A percentile compares a stretch with the other conserved stretches of the same genome.
Conservation (phyloP, 129 eudicot species). For the Arctium minus region DNA sequence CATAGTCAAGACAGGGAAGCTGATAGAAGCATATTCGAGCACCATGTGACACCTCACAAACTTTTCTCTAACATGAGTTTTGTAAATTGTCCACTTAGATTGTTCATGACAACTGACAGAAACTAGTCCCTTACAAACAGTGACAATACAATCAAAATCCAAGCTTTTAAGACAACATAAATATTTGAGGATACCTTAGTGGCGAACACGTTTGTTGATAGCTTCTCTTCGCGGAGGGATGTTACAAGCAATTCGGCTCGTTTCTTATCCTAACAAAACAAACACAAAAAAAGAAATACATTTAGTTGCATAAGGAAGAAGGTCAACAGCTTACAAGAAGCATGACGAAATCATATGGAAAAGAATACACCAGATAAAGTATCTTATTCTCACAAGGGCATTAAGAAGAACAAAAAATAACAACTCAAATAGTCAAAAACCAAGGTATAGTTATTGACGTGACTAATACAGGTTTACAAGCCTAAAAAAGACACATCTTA, state of each 20-base stretch:
- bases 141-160: no score
- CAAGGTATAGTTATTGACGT: no score
- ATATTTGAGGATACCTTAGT: conserved; percentile 50
- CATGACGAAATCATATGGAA: background rate
- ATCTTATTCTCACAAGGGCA: background rate
- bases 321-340: background rate
- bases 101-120: no score
- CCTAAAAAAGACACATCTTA: no score
- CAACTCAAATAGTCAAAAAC: background rate
- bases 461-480: no score
- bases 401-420: background rate
- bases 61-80: no score
- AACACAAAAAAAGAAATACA: background rate
- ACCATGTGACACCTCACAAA: no score
- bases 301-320: background rate
- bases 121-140: no score
- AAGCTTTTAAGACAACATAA: background rate
- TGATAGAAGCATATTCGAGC: no score
- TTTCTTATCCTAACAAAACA: conserved; percentile 37
- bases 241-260: conserved; percentile 31
- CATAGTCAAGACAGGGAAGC: no score
- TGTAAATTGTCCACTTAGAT: no score
- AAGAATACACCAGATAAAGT: background rate
- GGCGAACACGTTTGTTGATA: conserved; percentile 51
- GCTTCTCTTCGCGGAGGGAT: conserved; percentile 44